These are phyloP conservation scores for Diutina catenulata DNA, from an alignment of 1,139 yeast genomes.

Conservation along the genomic window DNA sequence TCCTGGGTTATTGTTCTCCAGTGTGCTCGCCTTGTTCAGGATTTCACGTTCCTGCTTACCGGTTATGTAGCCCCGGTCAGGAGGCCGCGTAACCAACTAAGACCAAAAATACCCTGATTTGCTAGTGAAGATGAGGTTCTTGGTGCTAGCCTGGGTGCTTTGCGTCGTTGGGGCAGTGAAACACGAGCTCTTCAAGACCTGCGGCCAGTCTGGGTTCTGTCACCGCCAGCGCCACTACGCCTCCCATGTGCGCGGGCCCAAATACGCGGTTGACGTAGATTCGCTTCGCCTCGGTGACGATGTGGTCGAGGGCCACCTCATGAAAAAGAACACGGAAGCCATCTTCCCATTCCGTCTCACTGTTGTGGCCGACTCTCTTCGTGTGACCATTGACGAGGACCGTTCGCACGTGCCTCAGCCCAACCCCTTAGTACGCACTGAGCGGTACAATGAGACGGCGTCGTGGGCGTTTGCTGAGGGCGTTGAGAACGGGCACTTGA, in stretches of 20 bases:
- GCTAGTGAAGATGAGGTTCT: too few species aligned
- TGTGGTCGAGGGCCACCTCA: slow-evolving; percentile 31
- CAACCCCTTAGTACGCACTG: slow-evolving; percentile 18
- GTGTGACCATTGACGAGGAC: slow-evolving; percentile 57
- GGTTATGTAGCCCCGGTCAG: too few species aligned
- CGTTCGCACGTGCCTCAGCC: slow-evolving; percentile 15
- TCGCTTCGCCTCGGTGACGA: slow-evolving; percentile 19
- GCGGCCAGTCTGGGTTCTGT: slow-evolving; percentile 81
- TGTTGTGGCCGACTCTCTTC: slow-evolving; percentile 41
- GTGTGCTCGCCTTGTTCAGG: too few species aligned
- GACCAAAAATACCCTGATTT: too few species aligned
- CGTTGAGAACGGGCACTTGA: neutral
- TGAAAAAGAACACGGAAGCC: slow-evolving; percentile 26
- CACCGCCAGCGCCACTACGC: slow-evolving; percentile 70
- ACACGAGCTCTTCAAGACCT: slow-evolving; percentile 62
- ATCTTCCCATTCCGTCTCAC: slow-evolving; percentile 37
- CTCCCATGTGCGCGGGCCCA: slow-evolving; percentile 26
- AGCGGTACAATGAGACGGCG: slow-evolving; percentile 50
- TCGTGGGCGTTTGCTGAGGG: slow-evolving; percentile 41
- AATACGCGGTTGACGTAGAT: slow-evolving; percentile 41
- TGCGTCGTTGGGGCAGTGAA: slow-evolving; percentile 37
- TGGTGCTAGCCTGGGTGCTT: slow-evolving; percentile 7
- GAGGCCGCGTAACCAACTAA: too few species aligned
- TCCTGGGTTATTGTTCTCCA: too few species aligned
- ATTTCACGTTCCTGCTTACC: too few species aligned